phyloP scores from a whole-genome alignment of 352 stramenopile species.

The Phytophthora uliginosa region DNA sequence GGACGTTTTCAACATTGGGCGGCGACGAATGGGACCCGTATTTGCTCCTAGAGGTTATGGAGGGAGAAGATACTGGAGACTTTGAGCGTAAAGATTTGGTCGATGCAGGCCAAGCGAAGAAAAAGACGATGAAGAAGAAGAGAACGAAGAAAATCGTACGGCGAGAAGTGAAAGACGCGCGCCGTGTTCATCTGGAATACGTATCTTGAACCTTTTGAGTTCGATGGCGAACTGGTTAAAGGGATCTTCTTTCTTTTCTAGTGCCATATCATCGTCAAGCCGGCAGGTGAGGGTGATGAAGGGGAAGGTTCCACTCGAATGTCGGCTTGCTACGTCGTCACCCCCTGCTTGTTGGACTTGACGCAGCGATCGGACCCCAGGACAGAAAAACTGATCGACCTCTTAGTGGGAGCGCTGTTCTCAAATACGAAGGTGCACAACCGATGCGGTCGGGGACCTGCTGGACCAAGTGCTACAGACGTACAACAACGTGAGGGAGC shows the following conservation, averaged over 20 bases:
- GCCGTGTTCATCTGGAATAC: conserved; percentile 64
- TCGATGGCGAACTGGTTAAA: conserved; percentile 45
- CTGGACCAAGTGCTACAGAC: conserved; percentile 19
- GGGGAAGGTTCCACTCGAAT: conserved; percentile 40
- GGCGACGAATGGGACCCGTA: conserved; percentile 11
- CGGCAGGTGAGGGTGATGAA: conserved; percentile 14
- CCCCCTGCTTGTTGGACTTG: conserved; percentile 40
- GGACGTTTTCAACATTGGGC: neutral
- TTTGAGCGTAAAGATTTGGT: neutral
- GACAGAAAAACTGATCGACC: conserved; percentile 39
- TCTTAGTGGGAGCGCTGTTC: conserved; percentile 37
- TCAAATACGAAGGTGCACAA: conserved; percentile 37
- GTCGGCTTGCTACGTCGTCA: conserved; percentile 53
- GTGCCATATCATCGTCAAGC: conserved; percentile 58
- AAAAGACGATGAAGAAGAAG: neutral
- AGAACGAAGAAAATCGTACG: conserved; percentile 43
- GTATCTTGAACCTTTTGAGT: conserved; percentile 57
- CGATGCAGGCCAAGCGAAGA: neutral
- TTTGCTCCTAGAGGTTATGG: conserved; percentile 12
- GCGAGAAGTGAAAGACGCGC: conserved; percentile 43
- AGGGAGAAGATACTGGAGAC: neutral
- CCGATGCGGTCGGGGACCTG: conserved; percentile 50
- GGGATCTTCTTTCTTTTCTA: conserved; percentile 58
- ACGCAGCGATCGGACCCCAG: conserved; percentile 24
- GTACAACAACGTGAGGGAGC: neutral